phyloP scores from a whole-genome alignment of 164 flowering plant genomes.

The Magnolia kwangsiensis region DNA sequence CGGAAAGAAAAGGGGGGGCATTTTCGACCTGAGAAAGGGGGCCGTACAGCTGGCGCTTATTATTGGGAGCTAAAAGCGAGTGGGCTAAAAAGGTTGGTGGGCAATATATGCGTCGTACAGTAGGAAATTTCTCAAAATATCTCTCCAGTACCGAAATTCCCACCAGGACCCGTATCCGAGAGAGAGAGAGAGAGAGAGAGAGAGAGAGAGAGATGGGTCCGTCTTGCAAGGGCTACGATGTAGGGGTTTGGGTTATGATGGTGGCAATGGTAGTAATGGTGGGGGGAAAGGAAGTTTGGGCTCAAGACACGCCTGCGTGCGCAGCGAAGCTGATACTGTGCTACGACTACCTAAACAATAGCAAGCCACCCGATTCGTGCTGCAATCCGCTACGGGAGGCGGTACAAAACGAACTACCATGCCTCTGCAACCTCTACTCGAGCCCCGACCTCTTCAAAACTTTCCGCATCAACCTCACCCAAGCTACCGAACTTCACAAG shows the following conservation, averaged over 20 bases:
- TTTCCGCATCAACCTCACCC: conserved; percentile 30
- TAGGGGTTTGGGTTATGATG: background rate
- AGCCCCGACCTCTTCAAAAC: conserved; percentile 23
- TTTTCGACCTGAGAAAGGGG: no score
- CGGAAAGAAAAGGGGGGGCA: no score
- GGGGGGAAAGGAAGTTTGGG: conserved; percentile 12
- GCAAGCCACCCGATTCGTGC: conserved; percentile 40
- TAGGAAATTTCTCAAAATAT: no score
- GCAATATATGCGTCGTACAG: no score
- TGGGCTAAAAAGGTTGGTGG: no score
- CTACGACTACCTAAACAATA: conserved; percentile 31
- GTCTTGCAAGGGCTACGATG: background rate
- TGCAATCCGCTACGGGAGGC: conserved; percentile 43
- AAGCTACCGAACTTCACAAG: conserved; percentile 36
- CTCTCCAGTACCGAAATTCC: no score
- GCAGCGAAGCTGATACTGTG: conserved; percentile 41
- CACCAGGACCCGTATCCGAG: background rate
- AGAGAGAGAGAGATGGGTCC: background rate
- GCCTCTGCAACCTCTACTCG: conserved; percentile 54
- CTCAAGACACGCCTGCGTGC: conserved; percentile 31
- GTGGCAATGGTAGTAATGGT: background rate
- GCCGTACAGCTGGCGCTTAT: no score
- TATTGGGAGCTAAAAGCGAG: no score
- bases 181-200: background rate
- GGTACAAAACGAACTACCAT: conserved; percentile 26